phyloP scores from a whole-genome alignment of 2,329 filamentous ascomycete species.

The Passalora sequoiae region DNA sequence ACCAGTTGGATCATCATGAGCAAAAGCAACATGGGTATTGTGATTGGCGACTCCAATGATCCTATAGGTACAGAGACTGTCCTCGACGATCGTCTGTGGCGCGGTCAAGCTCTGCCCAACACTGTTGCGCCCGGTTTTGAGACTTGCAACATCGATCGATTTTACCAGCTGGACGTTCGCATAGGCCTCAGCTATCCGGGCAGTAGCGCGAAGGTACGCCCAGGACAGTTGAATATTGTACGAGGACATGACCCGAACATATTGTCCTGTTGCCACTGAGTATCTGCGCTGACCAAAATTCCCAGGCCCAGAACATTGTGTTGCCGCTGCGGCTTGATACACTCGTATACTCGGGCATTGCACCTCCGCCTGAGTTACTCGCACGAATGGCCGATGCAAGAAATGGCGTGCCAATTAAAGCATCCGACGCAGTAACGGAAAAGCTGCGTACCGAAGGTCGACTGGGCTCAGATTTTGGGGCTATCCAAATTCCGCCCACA shows the following conservation, averaged over 20 bases:
- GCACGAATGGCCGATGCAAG: constrained; percentile 52
- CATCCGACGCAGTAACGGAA: constrained; percentile 20
- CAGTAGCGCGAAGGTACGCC: constrained; percentile 46
- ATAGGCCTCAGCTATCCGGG: constrained; percentile 71
- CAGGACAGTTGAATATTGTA: constrained; percentile 23
- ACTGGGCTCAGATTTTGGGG: constrained; percentile 23
- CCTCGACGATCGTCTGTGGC: constrained; percentile 65
- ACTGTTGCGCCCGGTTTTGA: constrained; percentile 70
- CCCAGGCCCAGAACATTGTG: constrained; percentile 59
- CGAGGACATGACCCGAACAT: constrained; percentile 9
- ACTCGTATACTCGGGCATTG: constrained; percentile 81
- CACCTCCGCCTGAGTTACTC: constrained; percentile 70
- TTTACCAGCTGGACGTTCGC: constrained; percentile 77
- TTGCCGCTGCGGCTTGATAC: constrained; percentile 75
- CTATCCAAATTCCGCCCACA: constrained; percentile 24
- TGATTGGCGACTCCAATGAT: constrained; percentile 55
- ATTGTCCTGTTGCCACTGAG: not conserved
- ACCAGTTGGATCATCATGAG: constrained; percentile 72
- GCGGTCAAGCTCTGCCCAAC: constrained; percentile 66
- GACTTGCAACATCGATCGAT: constrained; percentile 79
- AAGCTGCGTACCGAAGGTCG: constrained; percentile 25
- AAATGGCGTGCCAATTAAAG: constrained; percentile 15
- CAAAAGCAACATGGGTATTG: constrained; percentile 64
- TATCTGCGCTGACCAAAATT: not conserved
- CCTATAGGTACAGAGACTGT: constrained; percentile 50